These are phyloP conservation scores for Cladosporium oxysporum DNA, from an alignment of 2,329 filamentous ascomycete genomes.

Conservation along the genomic window DNA sequence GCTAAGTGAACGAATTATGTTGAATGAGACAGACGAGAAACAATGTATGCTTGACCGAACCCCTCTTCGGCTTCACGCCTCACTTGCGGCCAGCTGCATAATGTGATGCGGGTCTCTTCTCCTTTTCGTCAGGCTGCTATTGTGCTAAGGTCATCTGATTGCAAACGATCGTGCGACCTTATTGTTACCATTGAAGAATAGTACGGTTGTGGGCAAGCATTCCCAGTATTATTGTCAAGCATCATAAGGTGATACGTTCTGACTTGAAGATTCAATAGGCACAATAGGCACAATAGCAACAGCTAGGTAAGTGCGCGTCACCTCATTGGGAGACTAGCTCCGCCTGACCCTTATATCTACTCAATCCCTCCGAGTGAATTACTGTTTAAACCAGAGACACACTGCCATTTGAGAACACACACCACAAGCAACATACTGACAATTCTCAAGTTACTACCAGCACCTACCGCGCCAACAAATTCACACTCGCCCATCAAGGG, in stretches of 20 bases:
- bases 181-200: neutral
- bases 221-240: neutral
- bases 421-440: neutral
- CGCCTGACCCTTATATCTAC: neutral
- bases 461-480: neutral
- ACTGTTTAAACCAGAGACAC: neutral
- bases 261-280: neutral
- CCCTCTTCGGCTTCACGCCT: neutral
- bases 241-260: neutral
- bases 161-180: neutral
- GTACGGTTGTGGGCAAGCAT: neutral
- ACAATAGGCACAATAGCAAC: neutral
- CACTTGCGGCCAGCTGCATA: neutral
- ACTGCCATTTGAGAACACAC: neutral
- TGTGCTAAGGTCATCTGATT: neutral
- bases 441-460: neutral
- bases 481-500: neutral
- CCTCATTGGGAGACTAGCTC: neutral
- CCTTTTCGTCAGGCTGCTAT: neutral
- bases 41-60: neutral
- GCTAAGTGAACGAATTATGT: conserved; percentile 1
- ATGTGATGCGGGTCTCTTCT: neutral
- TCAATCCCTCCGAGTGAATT: neutral
- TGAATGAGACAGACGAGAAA: conserved; percentile 1
- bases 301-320: neutral